These are phyloP conservation scores for Colletotrichum lupini DNA, from an alignment of 2,329 filamentous ascomycete genomes.

Conservation along the genomic window DNA sequence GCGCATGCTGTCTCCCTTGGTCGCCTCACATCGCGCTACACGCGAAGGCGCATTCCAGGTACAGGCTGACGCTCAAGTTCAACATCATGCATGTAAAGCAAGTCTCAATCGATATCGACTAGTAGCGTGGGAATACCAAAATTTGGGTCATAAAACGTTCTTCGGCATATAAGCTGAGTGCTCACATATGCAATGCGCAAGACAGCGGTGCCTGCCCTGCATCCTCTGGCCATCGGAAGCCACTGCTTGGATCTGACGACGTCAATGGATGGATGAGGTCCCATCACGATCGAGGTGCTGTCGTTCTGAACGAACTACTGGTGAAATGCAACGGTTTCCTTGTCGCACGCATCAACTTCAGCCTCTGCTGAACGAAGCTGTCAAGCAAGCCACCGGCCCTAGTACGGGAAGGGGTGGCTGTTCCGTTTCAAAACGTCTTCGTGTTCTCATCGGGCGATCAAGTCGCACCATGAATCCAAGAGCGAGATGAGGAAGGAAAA, in stretches of 20 bases:
- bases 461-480: background rate
- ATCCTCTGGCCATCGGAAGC: slow-evolving; percentile 9
- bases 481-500: too few relatives aligned
- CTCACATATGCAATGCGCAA: background rate
- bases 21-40: slow-evolving; percentile 3
- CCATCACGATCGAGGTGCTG: slow-evolving; percentile 12
- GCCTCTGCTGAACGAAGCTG: background rate
- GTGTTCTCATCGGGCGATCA: slow-evolving; percentile 14
- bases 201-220: background rate
- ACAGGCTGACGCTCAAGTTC: slow-evolving; percentile 15
- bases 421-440: slow-evolving; percentile 16
- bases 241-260: slow-evolving; percentile 2
- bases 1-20: slow-evolving; percentile 2
- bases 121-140: background rate
- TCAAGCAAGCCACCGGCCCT: background rate
- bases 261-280: background rate
- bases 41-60: slow-evolving; percentile 19
- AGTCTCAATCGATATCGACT: background rate
- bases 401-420: slow-evolving; percentile 2
- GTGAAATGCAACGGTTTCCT: background rate
- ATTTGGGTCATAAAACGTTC: slow-evolving; percentile 27
- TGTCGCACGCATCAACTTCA: background rate
- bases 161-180: slow-evolving; percentile 19
- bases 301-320: background rate
- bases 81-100: slow-evolving; percentile 4